phyloP scores from a whole-genome alignment of 2,329 filamentous ascomycete species.

The Colletotrichum neosansevieriae region DNA sequence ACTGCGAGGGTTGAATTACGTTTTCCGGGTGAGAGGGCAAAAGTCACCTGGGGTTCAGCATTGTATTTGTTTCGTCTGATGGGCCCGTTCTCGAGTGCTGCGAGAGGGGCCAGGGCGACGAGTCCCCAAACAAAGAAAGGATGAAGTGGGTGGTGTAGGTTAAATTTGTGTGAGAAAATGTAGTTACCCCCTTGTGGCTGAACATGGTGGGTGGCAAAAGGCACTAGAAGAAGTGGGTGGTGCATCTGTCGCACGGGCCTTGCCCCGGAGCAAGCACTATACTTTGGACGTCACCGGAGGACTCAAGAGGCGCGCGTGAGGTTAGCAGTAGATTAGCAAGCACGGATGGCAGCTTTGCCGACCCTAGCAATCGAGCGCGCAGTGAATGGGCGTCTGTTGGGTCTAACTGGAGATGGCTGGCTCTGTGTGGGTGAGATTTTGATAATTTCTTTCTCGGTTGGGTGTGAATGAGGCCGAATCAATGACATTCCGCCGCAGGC shows the following conservation, averaged over 20 bases:
- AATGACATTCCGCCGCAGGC: neutral
- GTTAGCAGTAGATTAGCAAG: neutral
- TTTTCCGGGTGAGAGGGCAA: neutral
- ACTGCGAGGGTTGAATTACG: neutral
- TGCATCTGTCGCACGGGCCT: conserved; percentile 25
- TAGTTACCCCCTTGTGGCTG: too few relatives aligned
- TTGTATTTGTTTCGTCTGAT: conserved; percentile 37
- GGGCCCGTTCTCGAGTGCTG: conserved; percentile 17
- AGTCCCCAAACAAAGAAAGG: conserved; percentile 2
- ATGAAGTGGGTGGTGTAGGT: too few relatives aligned
- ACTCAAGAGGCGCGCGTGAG: conserved; percentile 2
- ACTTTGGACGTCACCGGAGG: conserved; percentile 26
- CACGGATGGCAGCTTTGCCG: conserved; percentile 18
- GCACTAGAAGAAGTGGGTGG: too few relatives aligned
- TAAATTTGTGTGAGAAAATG: too few relatives aligned
- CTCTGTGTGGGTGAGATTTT: conserved; percentile 19
- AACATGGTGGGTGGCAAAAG: too few relatives aligned
- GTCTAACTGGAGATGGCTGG: neutral
- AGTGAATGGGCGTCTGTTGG: neutral
- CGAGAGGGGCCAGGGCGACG: neutral
- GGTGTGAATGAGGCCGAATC: conserved; percentile 2
- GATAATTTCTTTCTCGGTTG: neutral
- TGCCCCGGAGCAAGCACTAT: neutral
- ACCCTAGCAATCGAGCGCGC: neutral
- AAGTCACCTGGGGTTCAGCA: conserved; percentile 2